Evolutionary conservation across 768 basidiomycete genomes (phyloP).

Genomic region (Imleria badia): DNA sequence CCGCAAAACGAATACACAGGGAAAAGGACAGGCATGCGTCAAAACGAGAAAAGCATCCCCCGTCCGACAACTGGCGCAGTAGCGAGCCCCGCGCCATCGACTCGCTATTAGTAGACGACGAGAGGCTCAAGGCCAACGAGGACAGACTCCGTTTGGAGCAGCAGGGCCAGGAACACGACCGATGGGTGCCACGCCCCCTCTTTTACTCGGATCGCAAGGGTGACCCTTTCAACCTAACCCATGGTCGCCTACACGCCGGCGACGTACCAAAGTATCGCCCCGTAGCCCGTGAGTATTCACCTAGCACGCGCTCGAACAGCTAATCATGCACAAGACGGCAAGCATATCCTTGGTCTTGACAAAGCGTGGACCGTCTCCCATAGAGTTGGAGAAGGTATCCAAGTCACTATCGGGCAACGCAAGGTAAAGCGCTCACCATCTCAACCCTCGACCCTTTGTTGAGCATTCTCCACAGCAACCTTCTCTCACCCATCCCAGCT

Average conservation of each 20-base stretch:
- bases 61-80: constrained; percentile 25
- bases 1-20: constrained; percentile 22
- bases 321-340: constrained; percentile 50
- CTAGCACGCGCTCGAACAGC: constrained; percentile 31
- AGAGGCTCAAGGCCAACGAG: constrained; percentile 34
- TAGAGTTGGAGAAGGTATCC: constrained; percentile 61
- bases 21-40: constrained; percentile 30
- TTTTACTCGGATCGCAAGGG: constrained; percentile 71
- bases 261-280: constrained; percentile 67
- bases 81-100: constrained; percentile 14
- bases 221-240: constrained; percentile 63
- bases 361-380: constrained; percentile 46
- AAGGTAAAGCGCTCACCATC: constrained; percentile 36
- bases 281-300: constrained; percentile 49
- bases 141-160: constrained; percentile 29
- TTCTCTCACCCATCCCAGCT: constrained; percentile 55
- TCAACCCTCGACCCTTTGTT: constrained; percentile 1
- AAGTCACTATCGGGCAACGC: constrained; percentile 47
- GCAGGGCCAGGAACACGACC: constrained; percentile 18
- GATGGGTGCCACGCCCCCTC: constrained; percentile 30
- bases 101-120: constrained; percentile 28
- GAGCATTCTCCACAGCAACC: constrained; percentile 36
- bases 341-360: constrained; percentile 63
- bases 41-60: constrained; percentile 32
- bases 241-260: constrained; percentile 61